These are phyloP conservation scores for Cutaneotrichosporon spelunceum DNA, from an alignment of 1,284 basidiomycete genomes.

Conservation along the genomic window DNA sequence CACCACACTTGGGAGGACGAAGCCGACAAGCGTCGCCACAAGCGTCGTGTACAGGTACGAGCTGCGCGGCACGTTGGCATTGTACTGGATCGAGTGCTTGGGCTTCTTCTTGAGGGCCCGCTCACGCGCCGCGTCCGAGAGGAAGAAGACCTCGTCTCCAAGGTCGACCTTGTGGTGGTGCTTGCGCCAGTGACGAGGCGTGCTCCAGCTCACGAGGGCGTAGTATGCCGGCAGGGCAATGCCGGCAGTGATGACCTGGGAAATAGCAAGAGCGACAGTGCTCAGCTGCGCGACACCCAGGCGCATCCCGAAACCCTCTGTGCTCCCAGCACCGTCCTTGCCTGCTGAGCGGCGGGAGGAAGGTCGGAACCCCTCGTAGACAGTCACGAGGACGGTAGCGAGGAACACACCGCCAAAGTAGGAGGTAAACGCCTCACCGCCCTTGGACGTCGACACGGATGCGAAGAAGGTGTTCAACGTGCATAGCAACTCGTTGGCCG, in stretches of 20 bases:
- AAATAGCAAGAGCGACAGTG: constrained; percentile 1
- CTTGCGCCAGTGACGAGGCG: constrained; percentile 15
- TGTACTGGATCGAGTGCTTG: constrained; percentile 19
- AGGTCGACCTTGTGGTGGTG: constrained; percentile 17
- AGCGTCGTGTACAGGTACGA: constrained; percentile 18
- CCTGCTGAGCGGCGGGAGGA: constrained; percentile 10
- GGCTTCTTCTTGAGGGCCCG: not conserved
- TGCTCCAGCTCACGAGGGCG: constrained; percentile 14
- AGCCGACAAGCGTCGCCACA: constrained; percentile 14
- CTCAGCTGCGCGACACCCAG: constrained; percentile 19
- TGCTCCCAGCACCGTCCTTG: constrained; percentile 9
- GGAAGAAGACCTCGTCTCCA: constrained; percentile 18
- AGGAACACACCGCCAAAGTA: constrained; percentile 14
- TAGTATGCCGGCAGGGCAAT: constrained; percentile 17
- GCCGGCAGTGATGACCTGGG: constrained; percentile 19
- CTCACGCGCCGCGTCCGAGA: not conserved
- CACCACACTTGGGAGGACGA: constrained; percentile 5
- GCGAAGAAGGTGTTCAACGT: constrained; percentile 17
- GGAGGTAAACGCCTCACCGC: not conserved
- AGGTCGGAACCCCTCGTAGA: constrained; percentile 23
- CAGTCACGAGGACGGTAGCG: constrained; percentile 11
- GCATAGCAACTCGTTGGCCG: constrained; percentile 15
- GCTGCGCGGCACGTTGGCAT: constrained; percentile 18
- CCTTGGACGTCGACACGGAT: not conserved
- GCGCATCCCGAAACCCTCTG: constrained; percentile 21